Base-by-base conservation (phyloP, 2,329 filamentous ascomycete genomes). In the Grosmannia serpens region DNA sequence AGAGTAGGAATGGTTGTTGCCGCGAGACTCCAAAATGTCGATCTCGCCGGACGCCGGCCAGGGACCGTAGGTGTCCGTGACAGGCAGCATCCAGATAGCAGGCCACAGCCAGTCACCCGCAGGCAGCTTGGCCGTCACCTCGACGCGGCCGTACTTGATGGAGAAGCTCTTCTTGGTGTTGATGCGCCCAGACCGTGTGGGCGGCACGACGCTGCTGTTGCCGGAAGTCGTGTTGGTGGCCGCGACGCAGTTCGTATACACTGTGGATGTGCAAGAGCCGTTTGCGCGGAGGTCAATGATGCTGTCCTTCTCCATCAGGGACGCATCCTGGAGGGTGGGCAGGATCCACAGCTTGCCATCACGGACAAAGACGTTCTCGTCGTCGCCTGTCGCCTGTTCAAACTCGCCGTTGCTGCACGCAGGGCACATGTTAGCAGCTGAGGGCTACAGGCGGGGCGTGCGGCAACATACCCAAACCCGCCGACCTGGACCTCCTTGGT, bases 11-110 rank as follows among this genome's bases (percentile, higher is more conserved):
- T 85, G 82, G 73, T 92, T 89, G 76, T 95, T 95, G 60, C 89
- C 89, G 59, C 89, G 87, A 31, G 84, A 84, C 72, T 94, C 88
- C 67, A 84, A 75, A 58, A 95, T 88, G 69, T 95, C 89, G 56
- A 95, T 94, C 71, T 94, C 89, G 52, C 89, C 89, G 10, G 87
- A 91, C 9, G 76, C 73, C 1, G 89, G 89, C 89, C 89, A 95
- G 1, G 78, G 66, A 1, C 89, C 89, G 68, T 94, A 95, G 0
- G 75, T 84, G 57, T 84, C 77, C 50, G 85, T 76, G 53, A 82
- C 83, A 1, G 89, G 89, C 75, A 94, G 77, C 87, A 95, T 88
- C 87, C 88, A 91, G 66, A 95, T 92, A n/a, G 88, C 88, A 2
- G 89, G 89, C 89, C 89, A 94, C 13, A 95, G 78, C 89, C 89